phyloP scores from a whole-genome alignment of 2,329 filamentous ascomycete genomes.

The Hortaea sp. region DNA sequence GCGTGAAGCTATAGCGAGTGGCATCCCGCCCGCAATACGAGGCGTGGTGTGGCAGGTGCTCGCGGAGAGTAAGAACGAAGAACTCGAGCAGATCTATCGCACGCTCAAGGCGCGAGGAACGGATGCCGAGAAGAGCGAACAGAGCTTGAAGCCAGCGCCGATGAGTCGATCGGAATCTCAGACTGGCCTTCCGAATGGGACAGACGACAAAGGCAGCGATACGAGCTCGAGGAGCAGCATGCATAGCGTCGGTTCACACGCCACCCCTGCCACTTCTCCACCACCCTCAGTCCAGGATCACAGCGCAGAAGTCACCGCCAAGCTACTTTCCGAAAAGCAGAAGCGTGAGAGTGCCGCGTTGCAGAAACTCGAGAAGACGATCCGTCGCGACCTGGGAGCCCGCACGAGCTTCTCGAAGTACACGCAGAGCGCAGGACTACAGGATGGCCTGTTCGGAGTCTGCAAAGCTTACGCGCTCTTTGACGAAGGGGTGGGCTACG shows the following conservation, averaged over 20 bases:
- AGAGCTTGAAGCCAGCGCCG: conserved; percentile 6
- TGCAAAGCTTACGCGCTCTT: conserved; percentile 97
- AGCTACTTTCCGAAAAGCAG: conserved; percentile 57
- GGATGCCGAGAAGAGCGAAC: conserved; percentile 53
- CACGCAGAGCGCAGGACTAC: conserved; percentile 77
- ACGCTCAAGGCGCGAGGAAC: conserved; percentile 72
- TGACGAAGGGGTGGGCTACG: conserved; percentile 89
- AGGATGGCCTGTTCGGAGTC: conserved; percentile 87
- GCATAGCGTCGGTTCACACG: conserved; percentile 62
- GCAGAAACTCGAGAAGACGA: conserved; percentile 79
- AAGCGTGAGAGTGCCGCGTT: conserved; percentile 65
- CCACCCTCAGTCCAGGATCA: conserved; percentile 18
- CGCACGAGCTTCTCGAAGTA: conserved; percentile 96
- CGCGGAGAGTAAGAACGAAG: conserved; percentile 87
- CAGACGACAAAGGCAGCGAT: conserved; percentile 55
- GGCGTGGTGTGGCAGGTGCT: conserved; percentile 99
- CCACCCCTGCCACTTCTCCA: conserved; percentile 43
- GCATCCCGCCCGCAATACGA: conserved; percentile 87
- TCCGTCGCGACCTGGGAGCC: conserved; percentile 81
- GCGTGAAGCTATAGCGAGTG: conserved; percentile 80
- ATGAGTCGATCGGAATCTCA: conserved; percentile 13
- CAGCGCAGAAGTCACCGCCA: conserved; percentile 54
- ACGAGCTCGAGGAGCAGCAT: conserved; percentile 76
- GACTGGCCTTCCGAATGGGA: conserved; percentile 42
- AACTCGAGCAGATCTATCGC: conserved; percentile 76